phyloP scores from a whole-genome alignment of 176 grass and related monocot genomes.

The Chloris gayana region DNA sequence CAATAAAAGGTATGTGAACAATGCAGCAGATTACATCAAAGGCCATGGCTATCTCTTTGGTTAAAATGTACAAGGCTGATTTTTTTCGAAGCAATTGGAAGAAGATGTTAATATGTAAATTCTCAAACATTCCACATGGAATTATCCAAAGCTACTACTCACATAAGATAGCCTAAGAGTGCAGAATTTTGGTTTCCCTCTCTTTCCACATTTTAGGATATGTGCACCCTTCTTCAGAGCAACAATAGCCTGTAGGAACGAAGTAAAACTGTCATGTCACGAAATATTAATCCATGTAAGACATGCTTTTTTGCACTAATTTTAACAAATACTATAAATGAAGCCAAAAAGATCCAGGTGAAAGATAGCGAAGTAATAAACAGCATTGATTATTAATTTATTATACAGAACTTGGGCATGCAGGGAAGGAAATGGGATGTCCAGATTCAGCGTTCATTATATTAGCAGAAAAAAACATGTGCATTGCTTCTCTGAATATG shows the following conservation, averaged over 20 bases:
- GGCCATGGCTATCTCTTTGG: background rate
- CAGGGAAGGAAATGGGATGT: conserved; percentile 6
- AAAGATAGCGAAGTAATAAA: background rate
- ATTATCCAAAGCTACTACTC: conserved; percentile 57
- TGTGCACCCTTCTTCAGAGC: conserved; percentile 89
- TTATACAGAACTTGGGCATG: background rate
- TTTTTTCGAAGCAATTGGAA: background rate
- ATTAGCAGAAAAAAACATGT: background rate
- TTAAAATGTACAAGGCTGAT: conserved; percentile 15
- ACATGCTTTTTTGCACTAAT: background rate
- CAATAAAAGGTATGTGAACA: background rate
- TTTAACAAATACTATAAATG: background rate
- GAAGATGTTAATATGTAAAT: background rate
- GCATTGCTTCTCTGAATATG: background rate
- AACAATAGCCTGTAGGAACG: conserved; percentile 67
- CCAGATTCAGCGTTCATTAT: background rate
- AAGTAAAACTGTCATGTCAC: background rate
- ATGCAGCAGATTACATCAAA: background rate
- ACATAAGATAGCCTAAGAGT: conserved; percentile 78
- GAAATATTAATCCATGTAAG: background rate
- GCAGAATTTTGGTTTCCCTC: conserved; percentile 91
- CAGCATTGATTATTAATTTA: conserved; percentile 18
- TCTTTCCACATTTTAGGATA: conserved; percentile 94
- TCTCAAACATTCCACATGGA: background rate
- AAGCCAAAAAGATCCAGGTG: conserved; percentile 10